Percentiles rank a stretch among this genome's conserved stretches.
Conservation (phyloP, 2,329 filamentous ascomycete species). For the Colletotrichum caudatum region DNA sequence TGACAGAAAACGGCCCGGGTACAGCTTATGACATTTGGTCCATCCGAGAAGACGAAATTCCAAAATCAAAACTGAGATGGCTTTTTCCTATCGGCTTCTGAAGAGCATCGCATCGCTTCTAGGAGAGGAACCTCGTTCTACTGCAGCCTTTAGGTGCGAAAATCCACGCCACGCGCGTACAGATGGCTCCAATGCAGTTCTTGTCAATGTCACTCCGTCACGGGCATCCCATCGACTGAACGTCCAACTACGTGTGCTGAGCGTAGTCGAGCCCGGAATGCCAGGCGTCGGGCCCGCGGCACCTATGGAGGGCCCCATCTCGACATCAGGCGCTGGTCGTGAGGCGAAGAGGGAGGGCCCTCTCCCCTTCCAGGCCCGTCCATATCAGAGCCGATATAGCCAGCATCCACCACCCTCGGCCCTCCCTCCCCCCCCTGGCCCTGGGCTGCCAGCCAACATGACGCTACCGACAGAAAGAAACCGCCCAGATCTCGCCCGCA, state of each 20-base stretch:
- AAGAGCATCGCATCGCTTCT: too few species aligned
- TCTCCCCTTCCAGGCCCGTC: too few species aligned
- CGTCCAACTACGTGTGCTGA: neutral
- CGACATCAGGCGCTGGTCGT: constrained; percentile 1
- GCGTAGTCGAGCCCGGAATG: neutral
- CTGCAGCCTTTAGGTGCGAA: neutral
- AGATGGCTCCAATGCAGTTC: neutral
- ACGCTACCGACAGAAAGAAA: neutral
- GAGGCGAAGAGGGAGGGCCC: neutral
- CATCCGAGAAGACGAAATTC: neutral
- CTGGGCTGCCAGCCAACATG: neutral
- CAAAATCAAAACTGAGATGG: neutral
- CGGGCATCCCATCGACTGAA: neutral
- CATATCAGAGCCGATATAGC: constrained; percentile 16
- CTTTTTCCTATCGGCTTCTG: neutral
- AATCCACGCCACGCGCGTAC: neutral
- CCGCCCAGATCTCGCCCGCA: constrained; percentile 11
- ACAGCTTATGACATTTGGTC: neutral
- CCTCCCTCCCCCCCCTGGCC: neutral
- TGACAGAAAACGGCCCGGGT: neutral
- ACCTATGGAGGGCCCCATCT: constrained; percentile 20
- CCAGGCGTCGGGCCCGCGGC: constrained; percentile 1
- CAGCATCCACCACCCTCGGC: constrained; percentile 5
- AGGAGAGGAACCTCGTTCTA: neutral
- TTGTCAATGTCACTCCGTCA: neutral